Percentiles rank a stretch among this genome's conserved stretches.
These are phyloP conservation scores for Leccinum boreale DNA, from an alignment of 768 basidiomycete species.

Conservation along the genomic window DNA sequence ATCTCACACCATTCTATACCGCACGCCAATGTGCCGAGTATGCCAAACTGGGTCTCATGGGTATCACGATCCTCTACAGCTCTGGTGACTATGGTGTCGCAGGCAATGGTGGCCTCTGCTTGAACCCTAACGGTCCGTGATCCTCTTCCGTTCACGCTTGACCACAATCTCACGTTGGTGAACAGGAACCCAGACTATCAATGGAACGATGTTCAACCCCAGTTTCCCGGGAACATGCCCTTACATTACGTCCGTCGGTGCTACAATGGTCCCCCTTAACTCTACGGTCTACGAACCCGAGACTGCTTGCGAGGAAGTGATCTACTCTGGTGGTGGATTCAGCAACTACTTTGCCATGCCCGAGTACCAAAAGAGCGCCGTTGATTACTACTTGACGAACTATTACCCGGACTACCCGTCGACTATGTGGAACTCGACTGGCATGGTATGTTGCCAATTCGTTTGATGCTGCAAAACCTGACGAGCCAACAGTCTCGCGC, in stretches of 20 bases:
- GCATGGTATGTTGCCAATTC: constrained; percentile 13
- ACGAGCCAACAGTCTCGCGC: constrained; percentile 32
- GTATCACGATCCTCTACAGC: constrained; percentile 41
- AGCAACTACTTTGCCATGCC: constrained; percentile 43
- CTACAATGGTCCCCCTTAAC: constrained; percentile 41
- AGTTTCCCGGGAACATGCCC: constrained; percentile 44
- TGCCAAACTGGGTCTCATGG: constrained; percentile 42
- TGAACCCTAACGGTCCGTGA: constrained; percentile 26
- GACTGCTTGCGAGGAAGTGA: constrained; percentile 28
- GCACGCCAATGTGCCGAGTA: constrained; percentile 44
- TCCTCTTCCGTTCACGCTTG: neutral
- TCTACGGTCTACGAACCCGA: constrained; percentile 27
- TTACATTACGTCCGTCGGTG: constrained; percentile 46
- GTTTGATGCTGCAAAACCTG: constrained; percentile 25
- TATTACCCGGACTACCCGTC: constrained; percentile 25
- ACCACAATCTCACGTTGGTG: neutral
- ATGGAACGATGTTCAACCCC: constrained; percentile 38
- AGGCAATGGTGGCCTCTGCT: constrained; percentile 31
- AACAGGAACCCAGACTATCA: constrained; percentile 24
- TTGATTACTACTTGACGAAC: constrained; percentile 31
- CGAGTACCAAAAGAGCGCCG: constrained; percentile 36
- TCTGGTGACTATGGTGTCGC: constrained; percentile 48
- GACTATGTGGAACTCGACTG: constrained; percentile 26
- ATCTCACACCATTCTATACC: constrained; percentile 22
- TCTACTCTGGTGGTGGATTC: constrained; percentile 33